These are phyloP conservation scores for Xylaria flabelliformis DNA, from an alignment of 495 filamentous ascomycete species.

Conservation along the genomic window DNA sequence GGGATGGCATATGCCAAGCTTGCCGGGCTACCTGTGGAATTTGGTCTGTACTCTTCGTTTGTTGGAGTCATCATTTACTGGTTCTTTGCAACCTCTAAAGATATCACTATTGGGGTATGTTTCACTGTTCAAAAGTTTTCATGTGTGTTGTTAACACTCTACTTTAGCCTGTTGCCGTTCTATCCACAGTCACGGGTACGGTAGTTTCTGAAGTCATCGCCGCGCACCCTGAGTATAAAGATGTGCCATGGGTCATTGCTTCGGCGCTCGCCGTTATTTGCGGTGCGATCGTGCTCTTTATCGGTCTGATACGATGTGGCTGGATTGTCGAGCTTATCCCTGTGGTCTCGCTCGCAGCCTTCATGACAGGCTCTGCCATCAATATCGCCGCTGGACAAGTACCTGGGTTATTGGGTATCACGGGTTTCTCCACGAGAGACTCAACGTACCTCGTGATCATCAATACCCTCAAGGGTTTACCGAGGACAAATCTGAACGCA, in stretches of 20 bases:
- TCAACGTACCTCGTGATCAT: slow-evolving; percentile 87
- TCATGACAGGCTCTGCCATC: slow-evolving; percentile 97
- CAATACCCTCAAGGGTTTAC: slow-evolving; percentile 80
- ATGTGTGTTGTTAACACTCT: slow-evolving; percentile 78
- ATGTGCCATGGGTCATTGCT: slow-evolving; percentile 65
- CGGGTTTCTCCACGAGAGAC: slow-evolving; percentile 74
- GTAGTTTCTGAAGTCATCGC: slow-evolving; percentile 68
- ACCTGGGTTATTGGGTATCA: slow-evolving; percentile 83
- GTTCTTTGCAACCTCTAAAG: slow-evolving; percentile 99
- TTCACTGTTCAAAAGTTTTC: background rate
- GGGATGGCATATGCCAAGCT: slow-evolving; percentile 96
- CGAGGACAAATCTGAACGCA: slow-evolving; percentile 72
- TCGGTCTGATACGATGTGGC: slow-evolving; percentile 81
- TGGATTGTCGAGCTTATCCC: slow-evolving; percentile 98
- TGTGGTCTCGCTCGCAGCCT: slow-evolving; percentile 87
- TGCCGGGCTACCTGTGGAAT: slow-evolving; percentile 78
- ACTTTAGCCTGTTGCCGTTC: slow-evolving; percentile 91
- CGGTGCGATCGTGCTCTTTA: slow-evolving; percentile 79
- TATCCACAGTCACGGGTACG: slow-evolving; percentile 87
- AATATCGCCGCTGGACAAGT: slow-evolving; percentile 92
- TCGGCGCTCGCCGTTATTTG: slow-evolving; percentile 80
- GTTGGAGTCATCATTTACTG: slow-evolving; percentile 97
- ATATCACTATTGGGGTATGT: slow-evolving; percentile 97
- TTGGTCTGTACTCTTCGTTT: slow-evolving; percentile 94
- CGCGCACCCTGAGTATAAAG: slow-evolving; percentile 59